A percentile compares a stretch with the other conserved stretches of the same genome.
phyloP scores from a whole-genome alignment of 1,139 yeast genomes.

The Meyerozyma athensensis region DNA sequence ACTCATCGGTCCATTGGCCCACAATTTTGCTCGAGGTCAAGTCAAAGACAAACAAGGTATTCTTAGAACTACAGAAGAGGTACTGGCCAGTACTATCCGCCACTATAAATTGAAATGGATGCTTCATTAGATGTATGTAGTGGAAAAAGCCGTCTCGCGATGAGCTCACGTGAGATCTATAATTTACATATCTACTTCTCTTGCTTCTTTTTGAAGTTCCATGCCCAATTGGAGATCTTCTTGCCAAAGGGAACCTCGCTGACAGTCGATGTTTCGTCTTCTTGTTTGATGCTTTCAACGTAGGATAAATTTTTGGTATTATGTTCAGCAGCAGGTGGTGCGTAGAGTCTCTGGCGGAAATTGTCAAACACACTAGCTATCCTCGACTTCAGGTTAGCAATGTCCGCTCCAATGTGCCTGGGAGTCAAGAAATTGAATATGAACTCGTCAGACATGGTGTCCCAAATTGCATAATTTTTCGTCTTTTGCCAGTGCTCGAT shows the following conservation, averaged over 20 bases:
- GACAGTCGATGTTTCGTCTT: neutral
- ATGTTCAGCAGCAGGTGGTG: neutral
- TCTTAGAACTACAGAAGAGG: constrained; percentile 54
- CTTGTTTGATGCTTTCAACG: neutral
- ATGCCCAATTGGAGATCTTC: constrained; percentile 8
- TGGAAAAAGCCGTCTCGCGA: neutral
- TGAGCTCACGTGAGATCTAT: constrained; percentile 1
- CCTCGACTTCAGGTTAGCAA: constrained; percentile 12
- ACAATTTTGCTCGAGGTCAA: constrained; percentile 23
- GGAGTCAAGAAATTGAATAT: constrained; percentile 86
- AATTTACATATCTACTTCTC: neutral
- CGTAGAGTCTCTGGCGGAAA: constrained; percentile 1
- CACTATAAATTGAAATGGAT: constrained; percentile 60
- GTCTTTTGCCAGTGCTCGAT: constrained; percentile 63
- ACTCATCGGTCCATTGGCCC: constrained; percentile 58
- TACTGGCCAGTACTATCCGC: constrained; percentile 39
- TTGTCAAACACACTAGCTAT: constrained; percentile 1
- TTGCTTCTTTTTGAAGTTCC: constrained; percentile 9
- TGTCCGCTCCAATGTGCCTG: constrained; percentile 47
- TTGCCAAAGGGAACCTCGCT: constrained; percentile 7
- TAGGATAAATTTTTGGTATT: neutral
- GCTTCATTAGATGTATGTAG: constrained; percentile 42
- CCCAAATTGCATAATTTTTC: constrained; percentile 66
- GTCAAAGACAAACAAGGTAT: constrained; percentile 49
- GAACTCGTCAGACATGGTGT: constrained; percentile 75